These are phyloP conservation scores for Draba incana DNA, from an alignment of 345 rosid genomes.

Conservation along the genomic window DNA sequence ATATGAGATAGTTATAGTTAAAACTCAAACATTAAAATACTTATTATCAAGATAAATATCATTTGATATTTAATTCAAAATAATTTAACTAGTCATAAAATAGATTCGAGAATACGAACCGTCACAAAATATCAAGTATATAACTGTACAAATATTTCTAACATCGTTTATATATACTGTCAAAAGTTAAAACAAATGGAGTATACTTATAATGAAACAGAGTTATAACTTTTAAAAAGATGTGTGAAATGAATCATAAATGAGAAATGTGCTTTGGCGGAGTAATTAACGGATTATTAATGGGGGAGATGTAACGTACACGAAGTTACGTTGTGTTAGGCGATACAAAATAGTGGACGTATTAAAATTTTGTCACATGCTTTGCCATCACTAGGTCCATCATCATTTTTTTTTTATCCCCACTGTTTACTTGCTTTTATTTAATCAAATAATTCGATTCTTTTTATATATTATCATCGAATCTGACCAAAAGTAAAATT, in stretches of 20 bases:
- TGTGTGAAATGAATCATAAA: conserved; percentile 12
- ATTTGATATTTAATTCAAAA: too few species aligned
- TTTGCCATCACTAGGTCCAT: conserved; percentile 31
- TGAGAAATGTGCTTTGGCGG: conserved; percentile 23
- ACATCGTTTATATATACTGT: too few species aligned
- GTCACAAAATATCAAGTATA: too few species aligned
- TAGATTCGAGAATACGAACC: too few species aligned
- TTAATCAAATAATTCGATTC: not conserved
- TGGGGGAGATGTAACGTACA: conserved; percentile 39
- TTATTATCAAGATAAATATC: too few species aligned
- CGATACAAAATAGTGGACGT: conserved; percentile 25
- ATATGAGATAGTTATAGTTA: too few species aligned
- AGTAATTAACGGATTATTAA: conserved; percentile 40
- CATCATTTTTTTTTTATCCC: conserved; percentile 11
- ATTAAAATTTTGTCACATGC: conserved; percentile 32
- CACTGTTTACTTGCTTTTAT: not conserved
- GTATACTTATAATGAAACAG: too few species aligned
- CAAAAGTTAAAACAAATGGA: too few species aligned
- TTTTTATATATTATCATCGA: not conserved
- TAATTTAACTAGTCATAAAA: too few species aligned
- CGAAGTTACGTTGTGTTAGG: conserved; percentile 30
- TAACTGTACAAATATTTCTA: too few species aligned
- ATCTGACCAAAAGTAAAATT: not conserved
- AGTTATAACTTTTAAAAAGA: too few species aligned
- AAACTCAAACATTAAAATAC: too few species aligned